These are phyloP conservation scores for Coemansia sp. DNA, from an alignment of 192 early-diverging fungal genomes.

Conservation along the genomic window DNA sequence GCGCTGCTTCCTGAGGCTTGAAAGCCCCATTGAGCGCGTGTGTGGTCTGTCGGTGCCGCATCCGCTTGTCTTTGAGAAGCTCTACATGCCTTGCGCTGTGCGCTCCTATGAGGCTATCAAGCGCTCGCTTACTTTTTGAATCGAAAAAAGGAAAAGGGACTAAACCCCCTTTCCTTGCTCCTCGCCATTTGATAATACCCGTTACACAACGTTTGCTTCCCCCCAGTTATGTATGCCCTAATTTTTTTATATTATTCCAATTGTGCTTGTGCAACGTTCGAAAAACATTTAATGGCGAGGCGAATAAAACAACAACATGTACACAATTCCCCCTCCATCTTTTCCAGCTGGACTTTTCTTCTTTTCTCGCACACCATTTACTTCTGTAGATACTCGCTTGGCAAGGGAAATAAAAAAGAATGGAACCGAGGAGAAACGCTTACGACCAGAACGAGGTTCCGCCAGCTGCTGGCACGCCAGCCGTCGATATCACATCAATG, in stretches of 20 bases:
- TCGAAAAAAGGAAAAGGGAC: too few relatives aligned
- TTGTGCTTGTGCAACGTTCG: not conserved
- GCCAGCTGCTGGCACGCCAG: not conserved
- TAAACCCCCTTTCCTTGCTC: too few relatives aligned
- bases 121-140: slow-evolving; percentile 69
- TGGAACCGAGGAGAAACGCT: slow-evolving; percentile 8
- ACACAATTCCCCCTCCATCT: too few relatives aligned
- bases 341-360: too few relatives aligned
- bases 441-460: not conserved
- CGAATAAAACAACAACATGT: too few relatives aligned
- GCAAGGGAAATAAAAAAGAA: not conserved
- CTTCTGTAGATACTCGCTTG: too few relatives aligned
- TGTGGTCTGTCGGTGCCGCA: slow-evolving; percentile 91
- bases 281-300: not conserved
- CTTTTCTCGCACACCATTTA: too few relatives aligned
- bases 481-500: slow-evolving; percentile 44
- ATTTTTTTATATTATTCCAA: not conserved
- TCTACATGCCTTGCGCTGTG: slow-evolving; percentile 88
- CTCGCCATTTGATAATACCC: too few relatives aligned
- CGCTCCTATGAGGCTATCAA: slow-evolving; percentile 89
- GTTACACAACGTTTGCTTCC: not conserved
- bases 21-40: slow-evolving; percentile 89
- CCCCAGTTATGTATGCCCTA: too few relatives aligned
- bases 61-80: slow-evolving; percentile 90
- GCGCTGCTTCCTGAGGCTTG: slow-evolving; percentile 86